Conservation (phyloP, 805 yeast species). For the Yarrowia osloensis region DNA sequence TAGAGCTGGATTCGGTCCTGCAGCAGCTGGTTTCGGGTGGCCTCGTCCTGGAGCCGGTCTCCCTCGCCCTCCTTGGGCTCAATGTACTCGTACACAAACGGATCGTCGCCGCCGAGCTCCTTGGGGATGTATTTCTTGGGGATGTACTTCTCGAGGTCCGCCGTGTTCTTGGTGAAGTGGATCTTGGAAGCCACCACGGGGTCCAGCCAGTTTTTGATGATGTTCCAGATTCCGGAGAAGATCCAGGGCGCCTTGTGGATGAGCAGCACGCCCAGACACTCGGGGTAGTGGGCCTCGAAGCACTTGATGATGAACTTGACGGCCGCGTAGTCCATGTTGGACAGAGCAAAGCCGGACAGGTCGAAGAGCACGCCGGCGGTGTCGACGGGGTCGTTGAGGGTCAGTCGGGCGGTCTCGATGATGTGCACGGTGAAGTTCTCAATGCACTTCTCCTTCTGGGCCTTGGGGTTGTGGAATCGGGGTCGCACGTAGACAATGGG, state of each 20-base stretch:
- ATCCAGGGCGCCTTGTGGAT: constrained; percentile 98
- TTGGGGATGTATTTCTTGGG: constrained; percentile 62
- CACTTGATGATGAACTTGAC: constrained; percentile 86
- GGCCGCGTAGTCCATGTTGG: constrained; percentile 91
- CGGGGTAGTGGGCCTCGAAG: constrained; percentile 97
- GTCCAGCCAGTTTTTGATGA: constrained; percentile 90
- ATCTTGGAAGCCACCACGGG: constrained; percentile 95
- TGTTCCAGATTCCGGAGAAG: constrained; percentile 90
- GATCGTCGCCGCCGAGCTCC: constrained; percentile 73
- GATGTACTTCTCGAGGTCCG: constrained; percentile 68
- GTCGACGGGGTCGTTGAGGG: constrained; percentile 73
- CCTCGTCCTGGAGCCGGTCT: constrained; percentile 48
- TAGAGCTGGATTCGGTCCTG: constrained; percentile 58
- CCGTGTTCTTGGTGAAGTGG: constrained; percentile 68
- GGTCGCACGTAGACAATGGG: constrained; percentile 85
- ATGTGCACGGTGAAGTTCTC: constrained; percentile 71
- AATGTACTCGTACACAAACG: constrained; percentile 58
- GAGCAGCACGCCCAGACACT: constrained; percentile 77
- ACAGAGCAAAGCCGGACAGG: constrained; percentile 77
- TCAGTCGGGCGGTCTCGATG: constrained; percentile 80
- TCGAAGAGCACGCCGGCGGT: constrained; percentile 85
- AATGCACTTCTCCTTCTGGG: constrained; percentile 69
- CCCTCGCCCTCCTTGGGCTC: constrained; percentile 65
- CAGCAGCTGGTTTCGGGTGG: constrained; percentile 49
- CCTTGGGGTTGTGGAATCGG: constrained; percentile 67